Evolutionary conservation across 2,329 filamentous ascomycete genomes (phyloP).

Genomic region (Fusarium tuaranense): DNA sequence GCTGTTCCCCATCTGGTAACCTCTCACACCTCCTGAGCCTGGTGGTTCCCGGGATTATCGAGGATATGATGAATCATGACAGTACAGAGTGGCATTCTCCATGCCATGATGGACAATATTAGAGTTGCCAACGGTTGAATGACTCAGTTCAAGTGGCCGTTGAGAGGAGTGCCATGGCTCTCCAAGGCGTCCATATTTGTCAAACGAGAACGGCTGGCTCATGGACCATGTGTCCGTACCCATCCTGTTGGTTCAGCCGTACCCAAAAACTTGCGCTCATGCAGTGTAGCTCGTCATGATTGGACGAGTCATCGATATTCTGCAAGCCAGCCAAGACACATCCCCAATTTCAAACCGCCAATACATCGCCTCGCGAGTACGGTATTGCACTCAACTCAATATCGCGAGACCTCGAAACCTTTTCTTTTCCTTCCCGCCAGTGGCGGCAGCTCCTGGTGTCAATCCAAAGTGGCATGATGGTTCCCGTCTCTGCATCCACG

Average conservation of each 20-base stretch:
- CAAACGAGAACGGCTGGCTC: background rate
- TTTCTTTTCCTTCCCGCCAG: conserved; percentile 2
- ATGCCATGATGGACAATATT: background rate
- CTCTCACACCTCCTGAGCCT: background rate
- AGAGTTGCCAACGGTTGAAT: background rate
- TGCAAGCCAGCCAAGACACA: background rate
- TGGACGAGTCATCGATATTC: background rate
- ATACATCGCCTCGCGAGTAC: conserved; percentile 5
- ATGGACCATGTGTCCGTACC: background rate
- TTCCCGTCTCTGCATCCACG: conserved; percentile 1
- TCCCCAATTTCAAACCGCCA: background rate
- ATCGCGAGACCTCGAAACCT: background rate
- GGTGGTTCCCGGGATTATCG: background rate
- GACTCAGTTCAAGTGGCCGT: background rate
- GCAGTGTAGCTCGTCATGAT: background rate
- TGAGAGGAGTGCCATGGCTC: background rate
- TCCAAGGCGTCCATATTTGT: background rate
- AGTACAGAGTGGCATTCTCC: background rate
- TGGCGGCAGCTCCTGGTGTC: conserved; percentile 11
- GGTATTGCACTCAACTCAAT: background rate
- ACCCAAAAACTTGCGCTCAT: background rate
- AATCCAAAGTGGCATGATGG: conserved; percentile 10
- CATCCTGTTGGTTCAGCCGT: background rate
- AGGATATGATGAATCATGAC: conserved; percentile 1
- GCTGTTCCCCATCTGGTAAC: conserved; percentile 22